Evolutionary conservation across 495 filamentous ascomycete species (phyloP), one percentile per base, ranked within the genome.

Genomic region (Haplographium delicatum): DNA sequence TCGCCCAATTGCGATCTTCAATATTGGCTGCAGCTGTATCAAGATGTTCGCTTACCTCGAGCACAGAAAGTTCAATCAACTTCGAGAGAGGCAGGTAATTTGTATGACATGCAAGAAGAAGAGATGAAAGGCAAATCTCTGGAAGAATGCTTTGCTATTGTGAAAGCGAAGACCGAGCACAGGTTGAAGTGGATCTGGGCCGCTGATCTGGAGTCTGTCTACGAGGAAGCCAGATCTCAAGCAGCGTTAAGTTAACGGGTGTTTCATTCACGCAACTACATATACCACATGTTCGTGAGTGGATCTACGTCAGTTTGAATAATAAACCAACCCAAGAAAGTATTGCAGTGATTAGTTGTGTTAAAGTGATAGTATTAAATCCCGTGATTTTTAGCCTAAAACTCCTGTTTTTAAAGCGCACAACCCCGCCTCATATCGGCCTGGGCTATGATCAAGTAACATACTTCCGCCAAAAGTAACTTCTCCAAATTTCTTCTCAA

Each of bases 371-470:
- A n/a, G n/a, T n/a, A n/a, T n/a, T n/a, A n/a, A n/a, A n/a, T n/a
- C n/a, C n/a, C n/a, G n/a, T n/a, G n/a, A n/a, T n/a, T n/a, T n/a
- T 33, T 20, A 65, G 20, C 49, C 73, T 53, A 80, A 63, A 40
- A 81, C 70, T 1, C 79, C 78, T 50, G 66, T 72, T 31, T 64
- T 65, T 56, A 82, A 64, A n/a, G 74, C 73, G 50, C 69, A 72
- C 50, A 83, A 61, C 54, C 71, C 75, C 24, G 67, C 75, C 68
- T 90, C 86, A 65, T 90, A 90, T 50, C 80, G 68, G 25, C 75
- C 83, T n/a, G 86, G 85, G 55, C 79, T 86, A 64, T 90, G 86
- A 65, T 90, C 85, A 45, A 76, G 72, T 67, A 90, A 69, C 84
- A 88, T 87, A 26, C 82, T 79, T 27, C 76, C 78, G 9, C 78